These are phyloP conservation scores for Phylloporus rhodoxanthus DNA, from an alignment of 768 basidiomycete species.

Conservation along the genomic window DNA sequence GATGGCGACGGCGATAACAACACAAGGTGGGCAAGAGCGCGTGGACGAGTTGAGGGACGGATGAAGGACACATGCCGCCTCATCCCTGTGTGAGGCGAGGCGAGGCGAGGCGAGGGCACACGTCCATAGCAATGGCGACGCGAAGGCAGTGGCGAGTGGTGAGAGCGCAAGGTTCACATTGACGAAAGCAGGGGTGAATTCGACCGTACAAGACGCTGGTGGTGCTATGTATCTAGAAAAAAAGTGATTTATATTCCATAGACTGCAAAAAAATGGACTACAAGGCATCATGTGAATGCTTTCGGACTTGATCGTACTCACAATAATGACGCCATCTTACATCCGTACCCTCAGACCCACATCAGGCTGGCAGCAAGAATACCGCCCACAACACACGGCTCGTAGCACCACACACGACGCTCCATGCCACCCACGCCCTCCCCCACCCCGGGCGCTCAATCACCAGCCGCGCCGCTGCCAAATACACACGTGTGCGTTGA, in stretches of 20 bases:
- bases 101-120: too few species aligned
- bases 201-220: slow-evolving; percentile 69
- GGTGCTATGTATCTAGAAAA: slow-evolving; percentile 45
- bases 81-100: too few species aligned
- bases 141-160: too few species aligned
- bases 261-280: too few species aligned
- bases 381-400: slow-evolving; percentile 73
- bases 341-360: not conserved
- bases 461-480: slow-evolving; percentile 74
- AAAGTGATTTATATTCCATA: slow-evolving; percentile 33
- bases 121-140: too few species aligned
- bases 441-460: slow-evolving; percentile 45
- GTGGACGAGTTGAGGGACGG: too few species aligned
- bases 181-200: slow-evolving; percentile 69
- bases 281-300: too few species aligned
- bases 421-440: slow-evolving; percentile 71
- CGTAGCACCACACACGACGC: slow-evolving; percentile 65
- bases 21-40: too few species aligned
- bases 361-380: slow-evolving; percentile 87
- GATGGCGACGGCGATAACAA: too few species aligned
- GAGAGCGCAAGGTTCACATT: slow-evolving; percentile 69
- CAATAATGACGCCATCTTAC: too few species aligned
- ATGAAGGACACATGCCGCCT: too few species aligned
- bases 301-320: too few species aligned
- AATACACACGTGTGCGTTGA: slow-evolving; percentile 81